Evolutionary conservation across 1,284 basidiomycete species (phyloP).

Genomic region (Heterobasidion occidentale): DNA sequence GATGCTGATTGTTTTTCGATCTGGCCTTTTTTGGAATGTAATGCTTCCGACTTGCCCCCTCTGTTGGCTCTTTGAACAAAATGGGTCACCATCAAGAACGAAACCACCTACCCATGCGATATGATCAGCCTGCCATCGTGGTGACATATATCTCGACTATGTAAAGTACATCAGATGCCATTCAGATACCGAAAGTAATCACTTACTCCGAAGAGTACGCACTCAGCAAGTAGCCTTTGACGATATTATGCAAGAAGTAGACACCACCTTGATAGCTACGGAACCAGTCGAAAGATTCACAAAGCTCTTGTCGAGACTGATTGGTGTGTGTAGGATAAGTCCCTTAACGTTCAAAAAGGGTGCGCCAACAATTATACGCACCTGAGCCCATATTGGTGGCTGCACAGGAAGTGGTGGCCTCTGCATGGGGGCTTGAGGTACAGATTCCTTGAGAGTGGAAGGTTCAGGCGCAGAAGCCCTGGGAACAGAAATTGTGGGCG

Average conservation of each 20-base stretch:
- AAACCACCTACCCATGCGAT: constrained; percentile 60
- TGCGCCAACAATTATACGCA: constrained; percentile 10
- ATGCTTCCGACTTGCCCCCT: constrained; percentile 60
- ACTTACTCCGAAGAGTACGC: constrained; percentile 55
- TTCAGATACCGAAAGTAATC: constrained; percentile 1
- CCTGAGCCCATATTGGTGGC: constrained; percentile 30
- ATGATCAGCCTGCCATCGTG: constrained; percentile 62
- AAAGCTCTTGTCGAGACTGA: constrained; percentile 74
- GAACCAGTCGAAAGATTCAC: constrained; percentile 70
- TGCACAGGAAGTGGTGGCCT: constrained; percentile 13
- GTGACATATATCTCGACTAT: constrained; percentile 60
- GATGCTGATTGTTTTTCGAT: constrained; percentile 32
- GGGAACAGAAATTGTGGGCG: no score
- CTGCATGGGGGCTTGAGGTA: background rate
- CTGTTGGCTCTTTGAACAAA: constrained; percentile 24
- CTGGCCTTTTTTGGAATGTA: constrained; percentile 31
- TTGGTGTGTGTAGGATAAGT: background rate
- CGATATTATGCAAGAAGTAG: constrained; percentile 52
- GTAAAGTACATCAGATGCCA: constrained; percentile 2
- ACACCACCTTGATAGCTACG: constrained; percentile 72
- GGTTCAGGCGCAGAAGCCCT: no score
- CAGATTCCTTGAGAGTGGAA: no score
- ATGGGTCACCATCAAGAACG: background rate
- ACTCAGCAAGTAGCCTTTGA: constrained; percentile 66
- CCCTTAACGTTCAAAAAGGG: background rate